phyloP scores from a whole-genome alignment of 2,329 filamentous ascomycete species.

The Hypoxylon sp. region DNA sequence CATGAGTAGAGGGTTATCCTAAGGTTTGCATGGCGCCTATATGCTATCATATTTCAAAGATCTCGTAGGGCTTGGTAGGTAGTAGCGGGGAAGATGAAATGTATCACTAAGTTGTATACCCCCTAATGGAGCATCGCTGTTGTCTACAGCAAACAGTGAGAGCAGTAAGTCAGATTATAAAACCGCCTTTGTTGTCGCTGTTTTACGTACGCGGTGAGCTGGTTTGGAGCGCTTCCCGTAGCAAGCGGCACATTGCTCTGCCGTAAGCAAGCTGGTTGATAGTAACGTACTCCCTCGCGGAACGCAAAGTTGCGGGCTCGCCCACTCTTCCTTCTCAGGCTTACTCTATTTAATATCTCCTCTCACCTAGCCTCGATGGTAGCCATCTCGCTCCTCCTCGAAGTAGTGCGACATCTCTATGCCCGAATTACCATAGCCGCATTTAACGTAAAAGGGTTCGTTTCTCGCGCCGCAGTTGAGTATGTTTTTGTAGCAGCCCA shows the following conservation, averaged over 20 bases:
- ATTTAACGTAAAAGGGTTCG: constrained; percentile 77
- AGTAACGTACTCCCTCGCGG: not conserved
- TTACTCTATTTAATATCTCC: not conserved
- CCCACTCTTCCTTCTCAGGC: not conserved
- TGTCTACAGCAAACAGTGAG: not conserved
- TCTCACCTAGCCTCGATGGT: constrained; percentile 45
- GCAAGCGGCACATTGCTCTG: not conserved
- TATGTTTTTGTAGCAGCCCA: constrained; percentile 86
- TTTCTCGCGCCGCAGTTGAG: constrained; percentile 84
- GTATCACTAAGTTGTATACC: not conserved
- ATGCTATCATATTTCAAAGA: not conserved
- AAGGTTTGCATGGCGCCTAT: not conserved
- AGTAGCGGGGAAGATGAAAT: not conserved
- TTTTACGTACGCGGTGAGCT: not conserved
- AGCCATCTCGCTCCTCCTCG: constrained; percentile 45
- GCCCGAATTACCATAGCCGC: constrained; percentile 49
- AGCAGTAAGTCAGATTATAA: not conserved
- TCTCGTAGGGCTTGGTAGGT: not conserved
- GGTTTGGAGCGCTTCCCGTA: not conserved
- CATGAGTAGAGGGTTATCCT: not conserved
- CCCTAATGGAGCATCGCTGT: not conserved
- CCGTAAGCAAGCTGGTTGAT: not conserved
- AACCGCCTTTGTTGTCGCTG: not conserved
- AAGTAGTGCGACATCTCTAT: constrained; percentile 52
- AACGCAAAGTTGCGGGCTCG: not conserved